Evolutionary conservation across 2,329 filamentous ascomycete species (phyloP).

Genomic region (Scedosporium minutisporum): DNA sequence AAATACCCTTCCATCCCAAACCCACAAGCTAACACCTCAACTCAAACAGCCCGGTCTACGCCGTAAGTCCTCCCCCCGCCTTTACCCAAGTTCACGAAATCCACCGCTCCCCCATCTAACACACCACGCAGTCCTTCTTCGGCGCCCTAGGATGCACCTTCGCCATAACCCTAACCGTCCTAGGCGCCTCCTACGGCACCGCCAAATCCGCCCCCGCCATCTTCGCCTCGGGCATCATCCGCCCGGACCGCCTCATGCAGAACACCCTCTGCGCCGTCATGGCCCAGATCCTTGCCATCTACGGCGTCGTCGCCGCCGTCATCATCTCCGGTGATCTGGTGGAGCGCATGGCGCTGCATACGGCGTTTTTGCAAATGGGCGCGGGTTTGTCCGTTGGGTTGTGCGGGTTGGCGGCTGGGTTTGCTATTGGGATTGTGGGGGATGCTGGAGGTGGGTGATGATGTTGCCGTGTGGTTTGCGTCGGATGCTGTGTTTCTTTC

Average conservation of each 20-base stretch:
- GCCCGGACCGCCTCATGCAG: constrained; percentile 34
- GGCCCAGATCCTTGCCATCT: constrained; percentile 38
- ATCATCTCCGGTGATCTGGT: constrained; percentile 30
- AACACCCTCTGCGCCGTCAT: constrained; percentile 35
- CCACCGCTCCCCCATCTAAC: not conserved
- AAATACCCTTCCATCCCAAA: not conserved
- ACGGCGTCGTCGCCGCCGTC: constrained; percentile 34
- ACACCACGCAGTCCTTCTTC: constrained; percentile 26
- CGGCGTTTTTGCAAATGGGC: constrained; percentile 32
- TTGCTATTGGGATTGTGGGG: constrained; percentile 36
- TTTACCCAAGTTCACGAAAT: not conserved
- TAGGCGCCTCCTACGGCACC: constrained; percentile 36
- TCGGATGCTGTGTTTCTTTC: not conserved
- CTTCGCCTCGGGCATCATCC: constrained; percentile 32
- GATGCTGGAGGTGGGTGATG: constrained; percentile 30
- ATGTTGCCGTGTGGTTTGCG: not conserved
- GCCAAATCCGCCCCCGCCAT: constrained; percentile 33
- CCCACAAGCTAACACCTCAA: not conserved
- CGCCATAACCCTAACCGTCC: constrained; percentile 42
- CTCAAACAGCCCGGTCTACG: constrained; percentile 29
- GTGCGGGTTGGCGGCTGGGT: constrained; percentile 34
- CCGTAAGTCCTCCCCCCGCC: constrained; percentile 24
- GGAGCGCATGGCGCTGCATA: constrained; percentile 32
- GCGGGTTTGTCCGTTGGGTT: constrained; percentile 33
- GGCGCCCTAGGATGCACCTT: constrained; percentile 30